Base-by-base conservation (phyloP, 2,329 filamentous ascomycete genomes). In the Oidium heveae region DNA sequence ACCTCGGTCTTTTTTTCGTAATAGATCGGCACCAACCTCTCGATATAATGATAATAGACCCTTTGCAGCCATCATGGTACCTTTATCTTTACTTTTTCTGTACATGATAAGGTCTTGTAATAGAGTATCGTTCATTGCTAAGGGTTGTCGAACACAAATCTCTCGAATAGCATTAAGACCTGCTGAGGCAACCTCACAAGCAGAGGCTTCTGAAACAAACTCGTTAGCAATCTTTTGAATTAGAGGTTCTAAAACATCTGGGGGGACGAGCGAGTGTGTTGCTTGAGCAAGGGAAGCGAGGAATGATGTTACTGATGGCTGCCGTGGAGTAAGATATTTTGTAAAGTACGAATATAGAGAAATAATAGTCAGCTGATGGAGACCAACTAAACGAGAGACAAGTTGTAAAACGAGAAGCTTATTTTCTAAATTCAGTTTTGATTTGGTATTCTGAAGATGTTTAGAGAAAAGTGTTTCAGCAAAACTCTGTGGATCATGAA, bases 61-160 rank as follows among this genome's bases (percentile, higher is more conserved):
- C 66, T 91, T 89, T 15, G 89, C 87, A 8, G 91, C 91, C 91
- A 98, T 96, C 77, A 94, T 88, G n/a, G 91, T 85, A 57, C 89
- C 88, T 72, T 96, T 98, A 65, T 98, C 91, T 66, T 98, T 98
- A 65, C 86, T 94, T 72, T 93, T 94, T 57, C 86, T 79, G 69
- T 98, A 96, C 71, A 91, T 84, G 10, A 96, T 87, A 54, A 98
- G 70, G 71, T 98, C 91, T 66, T 98, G 89, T 33, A 98, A 70
- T n/a, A 98, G 70, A 0, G 88, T 94, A 59, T 96, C 88, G 53
- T 80, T 87, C 84, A 98, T 96, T 6, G 88, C 88, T n/a, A 96
- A 71, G 1, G 91, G 89, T 64, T 98, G 91, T 59, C 91, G 77
- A 2, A 81, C 82, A 67, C 89, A 95, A 28, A 98, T 85, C 64